These are phyloP conservation scores for Penicillium sp. DNA, from an alignment of 2,329 filamentous ascomycete genomes.

Conservation along the genomic window DNA sequence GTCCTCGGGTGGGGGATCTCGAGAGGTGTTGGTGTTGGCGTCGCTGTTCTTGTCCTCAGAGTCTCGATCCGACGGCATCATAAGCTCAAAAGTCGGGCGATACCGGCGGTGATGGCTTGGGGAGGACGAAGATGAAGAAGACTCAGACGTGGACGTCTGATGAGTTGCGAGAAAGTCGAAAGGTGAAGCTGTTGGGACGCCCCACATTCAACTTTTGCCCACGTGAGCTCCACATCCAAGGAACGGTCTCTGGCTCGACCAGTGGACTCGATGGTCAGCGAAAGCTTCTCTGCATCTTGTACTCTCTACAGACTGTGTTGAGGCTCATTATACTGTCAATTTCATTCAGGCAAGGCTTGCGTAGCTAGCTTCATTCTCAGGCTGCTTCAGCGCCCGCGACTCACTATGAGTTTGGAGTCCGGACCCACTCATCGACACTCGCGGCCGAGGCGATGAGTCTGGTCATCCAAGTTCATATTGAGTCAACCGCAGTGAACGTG, in stretches of 20 bases:
- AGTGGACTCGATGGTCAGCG: no score
- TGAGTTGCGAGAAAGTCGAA: slow-evolving; percentile 7
- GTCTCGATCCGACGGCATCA: slow-evolving; percentile 19
- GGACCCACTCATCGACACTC: no score
- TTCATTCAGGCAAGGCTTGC: no score
- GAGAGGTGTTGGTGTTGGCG: slow-evolving; percentile 8
- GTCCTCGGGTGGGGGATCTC: slow-evolving; percentile 25
- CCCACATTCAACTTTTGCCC: slow-evolving; percentile 22
- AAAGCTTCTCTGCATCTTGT: no score
- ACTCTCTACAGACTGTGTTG: no score
- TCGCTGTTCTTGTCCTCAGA: slow-evolving; percentile 19
- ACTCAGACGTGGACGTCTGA: background rate
- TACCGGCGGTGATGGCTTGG: background rate
- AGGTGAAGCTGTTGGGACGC: slow-evolving; percentile 30
- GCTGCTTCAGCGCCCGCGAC: no score
- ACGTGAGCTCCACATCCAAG: slow-evolving; percentile 26
- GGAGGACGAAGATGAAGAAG: slow-evolving; percentile 5
- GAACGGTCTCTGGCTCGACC: background rate
- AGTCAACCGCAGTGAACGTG: no score
- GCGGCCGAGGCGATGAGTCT: background rate
- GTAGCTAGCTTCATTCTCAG: no score
- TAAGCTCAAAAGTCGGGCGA: background rate
- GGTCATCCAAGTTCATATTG: background rate
- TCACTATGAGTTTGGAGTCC: no score
- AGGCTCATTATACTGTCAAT: no score